Base-by-base conservation (phyloP, 768 basidiomycete species). In the Neoboletus subvelutipes region DNA sequence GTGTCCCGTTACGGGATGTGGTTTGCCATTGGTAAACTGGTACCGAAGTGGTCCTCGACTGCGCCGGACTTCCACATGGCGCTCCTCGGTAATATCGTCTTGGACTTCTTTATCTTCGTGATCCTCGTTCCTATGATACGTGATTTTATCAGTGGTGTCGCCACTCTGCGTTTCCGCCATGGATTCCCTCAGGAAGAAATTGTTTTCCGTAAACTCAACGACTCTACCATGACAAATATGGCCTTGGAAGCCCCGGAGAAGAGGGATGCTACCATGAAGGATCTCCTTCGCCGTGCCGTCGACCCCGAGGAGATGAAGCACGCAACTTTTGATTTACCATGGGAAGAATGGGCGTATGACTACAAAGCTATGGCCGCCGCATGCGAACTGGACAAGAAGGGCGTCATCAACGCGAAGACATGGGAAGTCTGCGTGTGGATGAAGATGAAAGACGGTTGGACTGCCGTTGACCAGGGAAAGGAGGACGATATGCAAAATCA, bases 361-460 rank as follows among this genome's bases (percentile, higher is more conserved):
- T 68, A 68, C 45, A 60, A 41, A 39, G 71, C 66, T 8, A 72
- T 72, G 71, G 59, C 57, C 11, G 56, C 61, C 8, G 71, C 72
- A 1, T 52, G 49, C 15, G 63, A 71, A 33, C 41, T 60, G 29
- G 58, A 63, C 46, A 61, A 61, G 45, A 56, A 51, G n/a, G 68
- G 68, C 1, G 10, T 57, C 15, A 64, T 72, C 10, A 31, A 29
- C 4, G 59, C 59, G 28, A 62, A 61, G 45, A 66, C 61, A 26
- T 72, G 70, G 71, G 67, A 71, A 3, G 51, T 65, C n/a, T 68
- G 66, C 46, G 67, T 72, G 20, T 72, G 71, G 71, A 73, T 73
- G 64, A 73, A 63, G 58, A 64, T 62, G 62, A 45, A 64, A 22
- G 64, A 64, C 1, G 56, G 62, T 8, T 72, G 71, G 71, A 58